Evolutionary conservation across 495 filamentous ascomycete species (phyloP).

Genomic region (Cercophora scortea): DNA sequence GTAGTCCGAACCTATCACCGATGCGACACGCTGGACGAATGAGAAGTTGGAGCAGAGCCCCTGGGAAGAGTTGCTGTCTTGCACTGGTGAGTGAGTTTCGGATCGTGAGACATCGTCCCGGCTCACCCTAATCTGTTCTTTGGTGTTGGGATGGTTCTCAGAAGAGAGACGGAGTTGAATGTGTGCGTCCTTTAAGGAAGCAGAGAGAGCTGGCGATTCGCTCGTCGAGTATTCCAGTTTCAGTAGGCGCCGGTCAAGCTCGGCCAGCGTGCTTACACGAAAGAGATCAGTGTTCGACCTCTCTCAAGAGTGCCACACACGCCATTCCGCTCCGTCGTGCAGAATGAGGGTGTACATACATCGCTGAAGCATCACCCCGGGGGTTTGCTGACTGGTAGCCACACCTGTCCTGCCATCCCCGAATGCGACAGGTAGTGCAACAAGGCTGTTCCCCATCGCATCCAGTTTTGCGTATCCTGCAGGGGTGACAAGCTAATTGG

Average conservation of each 20-base stretch:
- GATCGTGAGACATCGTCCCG: too few relatives aligned
- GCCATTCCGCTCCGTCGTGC: too few relatives aligned
- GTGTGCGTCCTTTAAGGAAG: neutral
- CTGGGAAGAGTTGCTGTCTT: too few relatives aligned
- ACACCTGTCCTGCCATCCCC: slow-evolving; percentile 18
- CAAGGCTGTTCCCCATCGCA: slow-evolving; percentile 17
- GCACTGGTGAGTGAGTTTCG: too few relatives aligned
- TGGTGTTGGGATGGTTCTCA: neutral
- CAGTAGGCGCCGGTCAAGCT: slow-evolving; percentile 13
- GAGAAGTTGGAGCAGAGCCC: too few relatives aligned
- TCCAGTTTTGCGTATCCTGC: slow-evolving; percentile 17
- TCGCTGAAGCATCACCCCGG: neutral
- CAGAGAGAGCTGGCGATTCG: neutral
- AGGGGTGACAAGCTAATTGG: slow-evolving; percentile 15
- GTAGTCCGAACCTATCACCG: too few relatives aligned
- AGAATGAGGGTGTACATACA: neutral
- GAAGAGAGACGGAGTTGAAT: neutral
- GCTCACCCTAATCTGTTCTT: too few relatives aligned
- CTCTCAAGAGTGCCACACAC: too few relatives aligned
- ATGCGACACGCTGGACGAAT: too few relatives aligned
- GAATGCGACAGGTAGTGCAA: slow-evolving; percentile 7
- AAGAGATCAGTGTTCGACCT: too few relatives aligned
- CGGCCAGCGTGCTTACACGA: slow-evolving; percentile 5
- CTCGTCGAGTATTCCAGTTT: slow-evolving; percentile 5
- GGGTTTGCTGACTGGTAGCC: slow-evolving; percentile 9